Base-by-base conservation (phyloP, 2,329 filamentous ascomycete genomes). In the Taxawa tesnikishii region DNA sequence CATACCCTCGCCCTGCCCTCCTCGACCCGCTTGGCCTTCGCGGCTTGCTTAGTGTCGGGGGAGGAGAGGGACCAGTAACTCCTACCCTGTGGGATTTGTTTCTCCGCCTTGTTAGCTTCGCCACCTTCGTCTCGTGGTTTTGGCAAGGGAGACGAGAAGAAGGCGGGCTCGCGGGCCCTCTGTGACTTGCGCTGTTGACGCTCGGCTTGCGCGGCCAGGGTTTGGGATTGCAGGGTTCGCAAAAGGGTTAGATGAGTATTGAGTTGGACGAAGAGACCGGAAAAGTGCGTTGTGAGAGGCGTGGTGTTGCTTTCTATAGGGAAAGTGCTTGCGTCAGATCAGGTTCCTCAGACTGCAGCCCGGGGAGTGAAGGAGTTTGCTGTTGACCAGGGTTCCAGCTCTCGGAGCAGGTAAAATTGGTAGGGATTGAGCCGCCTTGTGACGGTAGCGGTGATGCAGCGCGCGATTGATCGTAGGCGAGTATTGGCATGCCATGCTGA, bases 191-290 rank as follows among this genome's bases (percentile, higher is more conserved):
- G 18, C 5, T 10, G 29, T 11, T 12, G n/a, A 12, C 36, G 37
- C 27, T 38, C 32, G 12, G 41, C 38, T 31, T 47, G 41, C 3
- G 36, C 31, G 1, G 34, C 15, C 10, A 36, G 26, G 4, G 43
- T 44, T 10, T 19, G 24, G 12, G 36, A 30, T 28, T 43, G 43
- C 10, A 34, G 51, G 12, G 38, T 49, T 37, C 36, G 53, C 39
- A 45, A 51, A 36, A 38, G 48, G 32, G 28, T 47, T 47, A 41
- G 53, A 52, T 44, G 60, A 38, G 33, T 55, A 31, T 38, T 50
- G 38, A 43, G 45, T 47, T 44, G 59, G 37, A 31, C 48, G 38
- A 35, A 39, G 36, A 53, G 39, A n/a, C 41, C 44, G 9, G 28
- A 13, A 9, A 51, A 26, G 24, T 53, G 46, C 3, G 38, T 36